A percentile compares a stretch with the other conserved stretches of the same genome.
These are phyloP conservation scores for Prosopis cineraria DNA, from an alignment of 306 rosid species.

Conservation along the genomic window DNA sequence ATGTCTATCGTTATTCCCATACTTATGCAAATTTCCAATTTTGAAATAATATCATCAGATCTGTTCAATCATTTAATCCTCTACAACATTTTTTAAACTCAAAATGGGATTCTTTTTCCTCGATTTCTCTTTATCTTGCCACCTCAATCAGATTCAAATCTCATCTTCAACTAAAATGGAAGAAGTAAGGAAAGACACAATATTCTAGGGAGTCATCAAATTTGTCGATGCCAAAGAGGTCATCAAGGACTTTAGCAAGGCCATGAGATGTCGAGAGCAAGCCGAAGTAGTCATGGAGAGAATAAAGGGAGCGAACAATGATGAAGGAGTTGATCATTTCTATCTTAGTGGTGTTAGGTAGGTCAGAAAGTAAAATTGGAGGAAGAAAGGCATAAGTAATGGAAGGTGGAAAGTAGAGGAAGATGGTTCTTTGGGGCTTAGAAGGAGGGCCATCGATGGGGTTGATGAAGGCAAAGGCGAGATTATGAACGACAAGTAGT, in stretches of 20 bases:
- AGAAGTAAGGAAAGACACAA: constrained; percentile 42
- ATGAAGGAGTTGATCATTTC: constrained; percentile 38
- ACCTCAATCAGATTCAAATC: no score
- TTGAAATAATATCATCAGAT: no score
- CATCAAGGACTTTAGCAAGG: constrained; percentile 47
- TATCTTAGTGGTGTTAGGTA: background rate
- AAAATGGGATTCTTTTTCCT: no score
- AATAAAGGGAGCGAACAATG: constrained; percentile 36
- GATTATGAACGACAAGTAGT: constrained; percentile 37
- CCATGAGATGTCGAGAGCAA: background rate
- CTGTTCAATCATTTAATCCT: no score
- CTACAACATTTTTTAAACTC: no score
- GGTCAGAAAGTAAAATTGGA: constrained; percentile 8
- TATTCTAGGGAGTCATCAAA: constrained; percentile 51
- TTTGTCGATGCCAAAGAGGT: constrained; percentile 62
- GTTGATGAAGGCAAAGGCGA: constrained; percentile 52
- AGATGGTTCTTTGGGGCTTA: constrained; percentile 46
- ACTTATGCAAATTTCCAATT: no score
- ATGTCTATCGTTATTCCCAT: no score
- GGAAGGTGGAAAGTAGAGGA: constrained; percentile 32
- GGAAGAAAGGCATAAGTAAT: constrained; percentile 40
- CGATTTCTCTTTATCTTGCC: no score
- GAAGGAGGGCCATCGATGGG: constrained; percentile 61
- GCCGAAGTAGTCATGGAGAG: constrained; percentile 25
- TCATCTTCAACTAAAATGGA: no score